phyloP scores from a whole-genome alignment of 768 basidiomycete genomes.

The Cyathus striatus region DNA sequence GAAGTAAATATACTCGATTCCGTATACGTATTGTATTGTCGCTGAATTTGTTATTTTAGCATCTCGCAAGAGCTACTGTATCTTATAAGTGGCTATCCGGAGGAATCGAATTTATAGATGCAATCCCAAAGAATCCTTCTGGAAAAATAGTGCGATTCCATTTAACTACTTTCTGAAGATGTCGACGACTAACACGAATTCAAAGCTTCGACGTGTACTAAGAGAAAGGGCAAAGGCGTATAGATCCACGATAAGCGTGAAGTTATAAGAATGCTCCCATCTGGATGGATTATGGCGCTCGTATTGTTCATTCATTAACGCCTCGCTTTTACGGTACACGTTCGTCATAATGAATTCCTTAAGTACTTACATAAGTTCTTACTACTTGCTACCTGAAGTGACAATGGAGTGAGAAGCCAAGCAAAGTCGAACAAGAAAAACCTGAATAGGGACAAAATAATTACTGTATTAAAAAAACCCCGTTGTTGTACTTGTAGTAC shows the following conservation, averaged over 20 bases:
- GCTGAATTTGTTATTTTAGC: conserved; percentile 23
- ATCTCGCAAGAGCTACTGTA: conserved; percentile 53
- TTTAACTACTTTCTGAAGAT: not conserved
- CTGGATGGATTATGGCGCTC: no score
- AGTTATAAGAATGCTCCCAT: not conserved
- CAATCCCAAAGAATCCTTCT: conserved; percentile 65
- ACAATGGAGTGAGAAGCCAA: no score
- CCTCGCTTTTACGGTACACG: no score
- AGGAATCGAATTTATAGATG: conserved; percentile 58
- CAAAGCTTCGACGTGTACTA: conserved; percentile 45
- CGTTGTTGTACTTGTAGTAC: no score
- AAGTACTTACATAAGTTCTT: no score
- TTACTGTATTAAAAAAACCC: no score
- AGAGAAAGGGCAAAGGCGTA: not conserved
- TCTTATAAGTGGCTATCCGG: conserved; percentile 58
- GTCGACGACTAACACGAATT: not conserved
- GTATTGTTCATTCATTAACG: no score
- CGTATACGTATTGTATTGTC: not conserved
- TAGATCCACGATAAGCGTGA: not conserved
- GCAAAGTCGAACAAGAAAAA: no score
- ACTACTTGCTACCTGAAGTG: no score
- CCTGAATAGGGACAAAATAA: no score
- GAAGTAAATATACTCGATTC: conserved; percentile 53
- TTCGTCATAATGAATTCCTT: no score
- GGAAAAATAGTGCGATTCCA: conserved; percentile 51